Conservation (phyloP, 2,329 filamentous ascomycete species). For the Nigrospora sphaerica region DNA sequence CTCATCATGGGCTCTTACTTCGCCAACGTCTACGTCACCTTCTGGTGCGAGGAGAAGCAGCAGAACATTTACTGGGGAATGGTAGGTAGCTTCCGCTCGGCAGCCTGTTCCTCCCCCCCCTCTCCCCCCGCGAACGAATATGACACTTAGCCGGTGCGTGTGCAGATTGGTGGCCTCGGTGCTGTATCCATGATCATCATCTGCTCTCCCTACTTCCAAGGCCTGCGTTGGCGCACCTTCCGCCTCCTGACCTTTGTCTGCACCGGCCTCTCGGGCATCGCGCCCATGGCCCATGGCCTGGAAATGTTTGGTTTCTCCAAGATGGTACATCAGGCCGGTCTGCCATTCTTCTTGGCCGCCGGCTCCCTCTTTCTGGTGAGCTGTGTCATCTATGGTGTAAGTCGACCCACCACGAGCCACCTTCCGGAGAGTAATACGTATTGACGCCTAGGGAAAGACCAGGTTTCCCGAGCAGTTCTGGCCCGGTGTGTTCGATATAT, state of each 20-base stretch:
- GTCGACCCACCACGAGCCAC: constrained; percentile 10
- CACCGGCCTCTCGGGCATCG: constrained; percentile 29
- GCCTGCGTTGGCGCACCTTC: constrained; percentile 25
- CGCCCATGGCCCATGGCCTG: constrained; percentile 30
- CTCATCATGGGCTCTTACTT: constrained; percentile 30
- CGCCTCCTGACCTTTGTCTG: constrained; percentile 28
- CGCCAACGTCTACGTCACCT: constrained; percentile 30
- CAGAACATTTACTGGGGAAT: constrained; percentile 26
- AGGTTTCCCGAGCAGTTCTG: constrained; percentile 33
- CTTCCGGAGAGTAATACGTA: not conserved
- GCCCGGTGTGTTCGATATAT: constrained; percentile 36
- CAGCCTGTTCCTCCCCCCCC: too few relatives aligned
- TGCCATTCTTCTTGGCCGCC: constrained; percentile 32
- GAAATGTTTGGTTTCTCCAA: constrained; percentile 27
- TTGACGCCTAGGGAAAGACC: constrained; percentile 17
- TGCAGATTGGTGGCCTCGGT: constrained; percentile 26
- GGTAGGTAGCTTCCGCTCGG: constrained; percentile 15
- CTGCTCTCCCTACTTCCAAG: constrained; percentile 25
- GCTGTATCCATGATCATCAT: constrained; percentile 25
- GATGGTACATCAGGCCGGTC: constrained; percentile 29
- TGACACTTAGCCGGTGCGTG: not conserved
- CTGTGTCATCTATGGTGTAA: constrained; percentile 29
- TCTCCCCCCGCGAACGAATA: not conserved
- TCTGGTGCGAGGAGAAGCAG: constrained; percentile 27
- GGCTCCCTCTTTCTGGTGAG: constrained; percentile 27